Base-by-base conservation (phyloP, 2,329 filamentous ascomycete genomes). In the Zalaria sp. region DNA sequence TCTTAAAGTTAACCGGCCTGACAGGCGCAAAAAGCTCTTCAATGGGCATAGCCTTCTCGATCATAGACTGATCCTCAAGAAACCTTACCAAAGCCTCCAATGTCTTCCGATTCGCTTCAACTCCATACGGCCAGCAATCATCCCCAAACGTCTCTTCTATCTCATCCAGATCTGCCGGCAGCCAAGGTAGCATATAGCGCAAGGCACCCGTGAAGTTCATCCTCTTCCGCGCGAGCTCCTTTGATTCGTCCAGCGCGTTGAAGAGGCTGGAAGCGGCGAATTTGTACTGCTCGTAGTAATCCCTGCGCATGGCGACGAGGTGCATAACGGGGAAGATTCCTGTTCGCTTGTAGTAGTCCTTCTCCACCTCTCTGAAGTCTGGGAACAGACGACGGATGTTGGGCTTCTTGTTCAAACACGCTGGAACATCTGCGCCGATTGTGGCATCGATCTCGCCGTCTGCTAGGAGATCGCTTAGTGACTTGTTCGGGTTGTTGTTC, bases 391-490 rank as follows among this genome's bases (percentile, higher is more conserved):
- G 48, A 11, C 46, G 43, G 27, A 61, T 43, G 39, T 60, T 49
- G 3, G 46, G 26, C 7, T 50, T 50, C 36, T 47, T 53, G 8
- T 53, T 54, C 4, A 62, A 41, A 45, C 53, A 61, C 18, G 47
- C 38, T 1, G 60, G 59, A 4, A 53, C 37, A 28, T 60, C 52
- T 5, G 60, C 58, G 2, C 58, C 56, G 34, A 63, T 56, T 3
- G 55, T 60, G 5, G 61, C 60, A 39, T 57, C 60, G 38, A 63
- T 57, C 25, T 57, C 54, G n/a, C 61, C 60, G 25, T 57, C 52
- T 35, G 53, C 54, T 5, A 63, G 53, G 5, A 61, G 47, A 26
- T 58, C 46, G 36, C 48, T 51, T 4, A 61, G 49, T 1, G 55
- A 57, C 31, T 42, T 43, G 35, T 55, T 59, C n/a, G 45, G 44